A percentile compares a stretch with the other conserved stretches of the same genome.
These are phyloP conservation scores for Poa annua DNA, from an alignment of 176 grass and related monocot genomes.

Conservation along the genomic window DNA sequence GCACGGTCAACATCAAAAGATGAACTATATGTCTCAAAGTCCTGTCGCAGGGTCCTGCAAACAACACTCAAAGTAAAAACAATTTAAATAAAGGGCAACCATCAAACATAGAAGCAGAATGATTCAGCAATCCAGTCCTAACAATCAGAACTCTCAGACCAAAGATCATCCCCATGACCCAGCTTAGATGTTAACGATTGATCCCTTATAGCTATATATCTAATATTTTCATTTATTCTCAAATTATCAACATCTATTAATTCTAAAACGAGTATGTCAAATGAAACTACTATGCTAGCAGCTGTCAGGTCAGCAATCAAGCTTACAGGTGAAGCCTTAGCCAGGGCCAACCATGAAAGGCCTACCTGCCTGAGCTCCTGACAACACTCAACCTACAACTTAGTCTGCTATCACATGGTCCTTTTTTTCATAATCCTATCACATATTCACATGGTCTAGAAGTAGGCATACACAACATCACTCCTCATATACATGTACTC, in stretches of 20 bases:
- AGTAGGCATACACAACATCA: background rate
- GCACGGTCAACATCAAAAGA: slow-evolving; percentile 76
- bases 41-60: slow-evolving; percentile 81
- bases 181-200: background rate
- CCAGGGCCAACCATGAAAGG: slow-evolving; percentile 4
- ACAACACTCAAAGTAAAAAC: background rate
- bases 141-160: slow-evolving; percentile 26
- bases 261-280: background rate
- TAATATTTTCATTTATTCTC: background rate
- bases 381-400: background rate
- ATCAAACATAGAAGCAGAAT: slow-evolving; percentile 21
- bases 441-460: background rate
- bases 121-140: background rate
- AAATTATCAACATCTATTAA: background rate
- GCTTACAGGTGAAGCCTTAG: slow-evolving; percentile 16
- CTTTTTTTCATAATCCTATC: no score
- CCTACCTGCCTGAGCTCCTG: slow-evolving; percentile 11
- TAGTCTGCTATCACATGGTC: background rate
- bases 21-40: slow-evolving; percentile 79
- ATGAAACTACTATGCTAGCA: slow-evolving; percentile 7
- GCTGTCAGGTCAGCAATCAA: slow-evolving; percentile 1
- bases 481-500: background rate
- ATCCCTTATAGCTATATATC: background rate
- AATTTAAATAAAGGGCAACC: slow-evolving; percentile 21
- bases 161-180: slow-evolving; percentile 17